Percentiles rank a stretch among this genome's conserved stretches.
phyloP scores from a whole-genome alignment of 352 stramenopile genomes.

The Phytophthora fragariae region DNA sequence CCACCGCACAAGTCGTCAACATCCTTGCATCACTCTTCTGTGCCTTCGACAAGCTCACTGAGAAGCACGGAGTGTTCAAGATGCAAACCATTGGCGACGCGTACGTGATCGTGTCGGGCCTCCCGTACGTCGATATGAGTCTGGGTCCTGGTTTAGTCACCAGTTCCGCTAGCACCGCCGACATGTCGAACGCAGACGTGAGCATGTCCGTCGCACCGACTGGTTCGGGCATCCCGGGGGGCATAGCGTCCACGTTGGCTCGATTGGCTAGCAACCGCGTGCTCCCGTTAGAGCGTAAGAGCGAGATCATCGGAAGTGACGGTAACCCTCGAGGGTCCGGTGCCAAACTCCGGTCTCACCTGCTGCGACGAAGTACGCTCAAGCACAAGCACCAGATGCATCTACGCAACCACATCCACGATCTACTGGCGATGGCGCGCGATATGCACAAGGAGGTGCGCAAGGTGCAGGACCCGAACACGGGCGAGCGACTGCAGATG shows the following conservation, averaged over 20 bases:
- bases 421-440: slow-evolving; percentile 80
- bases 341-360: slow-evolving; percentile 30
- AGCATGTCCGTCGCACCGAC: slow-evolving; percentile 22
- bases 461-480: slow-evolving; percentile 88
- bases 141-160: slow-evolving; percentile 58
- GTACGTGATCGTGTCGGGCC: slow-evolving; percentile 91
- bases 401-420: slow-evolving; percentile 80
- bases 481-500: slow-evolving; percentile 85
- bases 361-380: slow-evolving; percentile 63
- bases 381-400: slow-evolving; percentile 89
- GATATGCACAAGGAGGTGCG: slow-evolving; percentile 90
- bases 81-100: slow-evolving; percentile 94
- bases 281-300: slow-evolving; percentile 47
- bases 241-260: slow-evolving; percentile 9
- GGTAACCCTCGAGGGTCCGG: slow-evolving; percentile 16
- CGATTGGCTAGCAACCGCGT: slow-evolving; percentile 62
- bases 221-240: slow-evolving; percentile 7
- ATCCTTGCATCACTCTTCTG: slow-evolving; percentile 93
- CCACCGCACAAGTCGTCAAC: slow-evolving; percentile 89
- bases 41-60: slow-evolving; percentile 92
- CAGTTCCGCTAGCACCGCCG: slow-evolving; percentile 25
- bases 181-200: slow-evolving; percentile 34
- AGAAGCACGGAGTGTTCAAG: slow-evolving; percentile 94
- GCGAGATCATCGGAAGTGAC: slow-evolving; percentile 8
- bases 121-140: slow-evolving; percentile 90